Evolutionary conservation across 371 early-diverging fungal genomes (phyloP), one percentile per base, ranked within the genome.

Genomic region (Capniomyces stellatus): DNA sequence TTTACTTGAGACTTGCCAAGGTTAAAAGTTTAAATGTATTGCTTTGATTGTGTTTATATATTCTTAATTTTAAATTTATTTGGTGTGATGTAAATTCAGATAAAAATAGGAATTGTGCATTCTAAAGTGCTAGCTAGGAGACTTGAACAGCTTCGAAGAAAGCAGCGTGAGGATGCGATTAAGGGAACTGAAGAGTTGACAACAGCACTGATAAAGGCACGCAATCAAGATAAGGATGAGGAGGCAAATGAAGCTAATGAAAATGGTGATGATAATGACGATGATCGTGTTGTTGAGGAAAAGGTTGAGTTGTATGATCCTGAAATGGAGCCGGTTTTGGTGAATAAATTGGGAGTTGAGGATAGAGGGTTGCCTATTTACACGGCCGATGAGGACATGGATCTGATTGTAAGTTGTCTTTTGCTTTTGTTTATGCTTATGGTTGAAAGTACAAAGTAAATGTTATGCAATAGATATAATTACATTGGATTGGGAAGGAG

Each of bases 121-220:
- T 72, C 77, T 44, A 69, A 70, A 23, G 67, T 86, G 25, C 58
- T 87, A 18, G 60, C 70, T 4, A 76, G 75, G 30, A 75, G 85
- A 3, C 57, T 84, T 21, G 73, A 80, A 29, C 80, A 81, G 54
- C 64, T 87, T 23, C 67, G 78, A 42, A 66, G 69, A 21, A 67
- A 71, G 59, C 81, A 83, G 53, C 52, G 67, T 25, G 74, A 75
- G 18, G 79, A 82, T 44, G 87, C 84, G 12, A 67, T 71, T 13
- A 76, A 79, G 61, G 81, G 77, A 3, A 76, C 77, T 58, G 73
- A 82, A 39, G 81, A 82, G 53, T 54, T 82, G 27, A 80, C 74
- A 39, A 66, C 71, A 18, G 73, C 76, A 3, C 53, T 80, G 27
- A 23, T 27, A 44, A 44, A 44, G 8, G 12, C 46, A 4, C 12